A percentile compares a stretch with the other conserved stretches of the same genome.
These are phyloP conservation scores for Coniosporium tulheliwenetii DNA, from an alignment of 2,329 filamentous ascomycete species.

Conservation along the genomic window DNA sequence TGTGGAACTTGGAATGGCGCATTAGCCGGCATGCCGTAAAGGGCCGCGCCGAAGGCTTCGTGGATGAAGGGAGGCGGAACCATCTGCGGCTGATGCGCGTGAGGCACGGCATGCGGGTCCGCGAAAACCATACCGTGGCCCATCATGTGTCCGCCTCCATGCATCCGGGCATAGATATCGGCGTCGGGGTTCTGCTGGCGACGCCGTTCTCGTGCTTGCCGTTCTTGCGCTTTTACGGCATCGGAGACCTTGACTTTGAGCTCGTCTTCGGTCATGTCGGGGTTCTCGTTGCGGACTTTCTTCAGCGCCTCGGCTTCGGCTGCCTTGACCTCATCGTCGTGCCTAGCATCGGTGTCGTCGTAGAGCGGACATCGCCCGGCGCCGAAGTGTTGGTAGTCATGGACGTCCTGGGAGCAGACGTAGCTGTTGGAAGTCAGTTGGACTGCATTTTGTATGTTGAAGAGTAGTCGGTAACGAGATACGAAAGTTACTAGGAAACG, in stretches of 20 bases:
- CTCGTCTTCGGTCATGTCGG: constrained; percentile 40
- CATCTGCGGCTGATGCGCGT: too few relatives aligned
- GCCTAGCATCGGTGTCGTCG: constrained; percentile 43
- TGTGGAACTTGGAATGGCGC: too few relatives aligned
- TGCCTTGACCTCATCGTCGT: constrained; percentile 44
- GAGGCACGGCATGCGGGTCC: too few relatives aligned
- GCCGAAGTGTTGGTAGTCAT: constrained; percentile 40
- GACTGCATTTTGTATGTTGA: background rate
- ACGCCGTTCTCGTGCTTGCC: background rate
- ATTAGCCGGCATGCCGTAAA: too few relatives aligned
- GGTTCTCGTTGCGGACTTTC: constrained; percentile 41
- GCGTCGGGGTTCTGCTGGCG: too few relatives aligned
- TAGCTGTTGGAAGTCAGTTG: constrained; percentile 43
- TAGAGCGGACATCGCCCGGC: constrained; percentile 50
- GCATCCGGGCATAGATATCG: too few relatives aligned
- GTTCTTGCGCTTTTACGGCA: constrained; percentile 17
- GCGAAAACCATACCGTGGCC: too few relatives aligned
- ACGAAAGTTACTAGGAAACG: too few relatives aligned
- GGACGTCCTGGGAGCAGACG: constrained; percentile 50
- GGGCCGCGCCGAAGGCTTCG: too few relatives aligned
- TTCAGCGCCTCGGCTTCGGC: constrained; percentile 45
- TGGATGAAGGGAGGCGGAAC: too few relatives aligned
- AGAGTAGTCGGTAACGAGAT: too few relatives aligned
- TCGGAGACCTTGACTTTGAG: constrained; percentile 46
- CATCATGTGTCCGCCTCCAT: too few relatives aligned